phyloP scores from a whole-genome alignment of 768 basidiomycete genomes.

The Nevesoporus exiguus region DNA sequence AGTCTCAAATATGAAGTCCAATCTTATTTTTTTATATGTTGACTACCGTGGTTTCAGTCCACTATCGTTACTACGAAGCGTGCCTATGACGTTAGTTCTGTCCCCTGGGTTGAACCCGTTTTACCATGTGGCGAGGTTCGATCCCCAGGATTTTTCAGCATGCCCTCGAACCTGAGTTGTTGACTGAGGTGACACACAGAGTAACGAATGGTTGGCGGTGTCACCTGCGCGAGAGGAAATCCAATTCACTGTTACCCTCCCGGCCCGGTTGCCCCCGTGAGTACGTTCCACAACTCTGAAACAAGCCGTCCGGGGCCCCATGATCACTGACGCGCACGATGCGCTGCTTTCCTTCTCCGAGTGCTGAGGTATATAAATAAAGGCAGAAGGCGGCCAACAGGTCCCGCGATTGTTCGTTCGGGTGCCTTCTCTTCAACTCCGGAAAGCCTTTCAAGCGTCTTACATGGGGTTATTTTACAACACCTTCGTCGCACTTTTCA shows the following conservation, averaged over 20 bases:
- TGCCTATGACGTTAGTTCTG: background rate
- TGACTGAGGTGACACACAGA: background rate
- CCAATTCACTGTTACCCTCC: background rate
- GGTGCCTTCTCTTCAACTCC: background rate
- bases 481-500: conserved; percentile 19
- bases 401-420: background rate
- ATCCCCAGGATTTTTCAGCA: background rate
- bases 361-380: conserved; percentile 1
- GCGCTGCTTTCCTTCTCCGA: background rate
- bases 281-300: background rate
- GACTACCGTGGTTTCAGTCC: too few species aligned
- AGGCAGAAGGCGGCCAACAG: background rate
- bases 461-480: conserved; percentile 17
- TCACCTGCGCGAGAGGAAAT: background rate
- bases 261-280: background rate
- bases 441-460: background rate
- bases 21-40: too few species aligned
- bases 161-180: background rate
- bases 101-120: background rate
- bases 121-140: background rate
- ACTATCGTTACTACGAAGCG: too few species aligned
- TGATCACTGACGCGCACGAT: background rate
- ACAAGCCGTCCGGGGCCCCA: background rate
- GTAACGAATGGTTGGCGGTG: background rate
- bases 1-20: too few species aligned